Evolutionary conservation across 148 eudicot species (phyloP).

Genomic region (Agrostemma githago): DNA sequence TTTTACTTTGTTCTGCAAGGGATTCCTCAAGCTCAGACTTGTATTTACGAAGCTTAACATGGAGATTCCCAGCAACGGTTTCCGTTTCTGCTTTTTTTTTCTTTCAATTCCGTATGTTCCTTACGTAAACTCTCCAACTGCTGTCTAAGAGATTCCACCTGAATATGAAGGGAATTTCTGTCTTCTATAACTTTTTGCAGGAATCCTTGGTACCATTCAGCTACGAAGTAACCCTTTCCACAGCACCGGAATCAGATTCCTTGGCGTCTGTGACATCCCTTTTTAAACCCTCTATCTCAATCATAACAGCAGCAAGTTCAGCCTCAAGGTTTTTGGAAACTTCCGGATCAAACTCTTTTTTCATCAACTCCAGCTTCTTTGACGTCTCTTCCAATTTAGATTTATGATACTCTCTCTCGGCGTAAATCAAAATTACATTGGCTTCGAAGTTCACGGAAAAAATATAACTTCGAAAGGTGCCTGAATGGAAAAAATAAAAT

Average conservation of each 20-base stretch:
- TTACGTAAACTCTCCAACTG: conserved; percentile 59
- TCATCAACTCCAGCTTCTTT: conserved; percentile 57
- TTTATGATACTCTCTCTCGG: conserved; percentile 43
- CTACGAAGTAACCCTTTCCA: conserved; percentile 47
- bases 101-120: conserved; percentile 64
- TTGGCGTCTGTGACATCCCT: conserved; percentile 51
- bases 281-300: conserved; percentile 49
- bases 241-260: conserved; percentile 52
- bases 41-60: conserved; percentile 63
- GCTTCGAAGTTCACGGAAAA: no score
- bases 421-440: no score
- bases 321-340: conserved; percentile 47
- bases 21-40: conserved; percentile 68
- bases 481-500: no score
- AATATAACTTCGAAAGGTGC: no score
- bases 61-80: conserved; percentile 66
- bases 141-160: conserved; percentile 58
- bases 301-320: conserved; percentile 45
- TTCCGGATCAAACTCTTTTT: conserved; percentile 58
- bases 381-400: conserved; percentile 60
- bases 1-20: conserved; percentile 52
- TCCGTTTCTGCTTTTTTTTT: conserved; percentile 72
- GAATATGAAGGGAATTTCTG: conserved; percentile 49
- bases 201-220: conserved; percentile 79
- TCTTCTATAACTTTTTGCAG: conserved; percentile 59